Evolutionary conservation across 768 basidiomycete genomes (phyloP).

Genomic region (Kwoniella dejecticola): DNA sequence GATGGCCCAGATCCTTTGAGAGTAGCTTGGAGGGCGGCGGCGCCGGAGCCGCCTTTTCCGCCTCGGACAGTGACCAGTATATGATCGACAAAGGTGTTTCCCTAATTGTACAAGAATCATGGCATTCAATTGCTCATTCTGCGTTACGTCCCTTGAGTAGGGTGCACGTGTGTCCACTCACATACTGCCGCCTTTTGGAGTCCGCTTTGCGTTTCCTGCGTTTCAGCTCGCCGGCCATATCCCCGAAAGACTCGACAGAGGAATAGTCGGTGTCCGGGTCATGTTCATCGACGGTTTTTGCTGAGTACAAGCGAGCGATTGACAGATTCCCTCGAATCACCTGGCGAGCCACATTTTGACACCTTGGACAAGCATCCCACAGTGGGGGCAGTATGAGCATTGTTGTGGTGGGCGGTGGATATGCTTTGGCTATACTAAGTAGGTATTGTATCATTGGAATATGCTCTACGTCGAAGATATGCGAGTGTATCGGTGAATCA

Average conservation of each 20-base stretch:
- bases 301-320: neutral
- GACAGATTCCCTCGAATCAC: neutral
- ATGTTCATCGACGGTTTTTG: neutral
- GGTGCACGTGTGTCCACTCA: slow-evolving; percentile 28
- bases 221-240: slow-evolving; percentile 30
- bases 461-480: neutral
- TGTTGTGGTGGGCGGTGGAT: neutral
- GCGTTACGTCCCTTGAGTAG: no score
- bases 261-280: neutral
- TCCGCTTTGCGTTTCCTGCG: slow-evolving; percentile 44
- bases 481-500: neutral
- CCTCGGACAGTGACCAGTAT: slow-evolving; percentile 74
- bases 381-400: neutral
- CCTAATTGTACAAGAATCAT: slow-evolving; percentile 61
- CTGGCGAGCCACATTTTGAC: no score
- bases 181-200: slow-evolving; percentile 53
- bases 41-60: slow-evolving; percentile 88
- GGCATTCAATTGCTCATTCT: no score
- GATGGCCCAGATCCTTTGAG: slow-evolving; percentile 73
- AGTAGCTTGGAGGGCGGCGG: slow-evolving; percentile 90
- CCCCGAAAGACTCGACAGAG: slow-evolving; percentile 10
- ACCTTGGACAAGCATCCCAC: neutral
- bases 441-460: neutral
- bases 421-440: no score
- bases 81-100: slow-evolving; percentile 78